phyloP scores from a whole-genome alignment of 2,329 filamentous ascomycete species.

The Neurospora crassa region DNA sequence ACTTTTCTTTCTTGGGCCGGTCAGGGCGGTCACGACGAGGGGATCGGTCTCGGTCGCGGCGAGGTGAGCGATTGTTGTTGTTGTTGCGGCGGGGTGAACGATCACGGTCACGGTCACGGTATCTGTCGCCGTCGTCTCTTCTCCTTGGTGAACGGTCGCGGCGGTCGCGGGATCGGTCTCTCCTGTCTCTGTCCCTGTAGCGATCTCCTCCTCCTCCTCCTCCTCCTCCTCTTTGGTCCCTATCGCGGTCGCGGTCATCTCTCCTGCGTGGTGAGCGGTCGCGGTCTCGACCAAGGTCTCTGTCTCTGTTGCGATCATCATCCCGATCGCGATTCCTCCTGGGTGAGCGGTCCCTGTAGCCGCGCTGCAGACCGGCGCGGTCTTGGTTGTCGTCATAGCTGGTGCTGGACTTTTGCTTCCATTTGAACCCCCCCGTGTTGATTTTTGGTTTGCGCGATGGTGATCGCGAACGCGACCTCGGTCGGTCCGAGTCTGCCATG shows the following conservation, averaged over 20 bases:
- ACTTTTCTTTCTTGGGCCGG: constrained; percentile 30
- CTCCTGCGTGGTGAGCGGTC: constrained; percentile 25
- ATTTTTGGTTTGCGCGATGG: constrained; percentile 13
- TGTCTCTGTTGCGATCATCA: constrained; percentile 20
- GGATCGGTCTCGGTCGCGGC: constrained; percentile 16
- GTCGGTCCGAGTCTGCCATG: constrained; percentile 17
- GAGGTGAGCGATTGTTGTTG: constrained; percentile 17
- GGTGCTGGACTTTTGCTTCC: constrained; percentile 21
- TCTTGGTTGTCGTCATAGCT: constrained; percentile 12
- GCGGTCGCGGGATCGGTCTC: constrained; percentile 36
- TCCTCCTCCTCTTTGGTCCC: constrained; percentile 18
- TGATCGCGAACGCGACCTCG: constrained; percentile 16
- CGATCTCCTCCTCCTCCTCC: constrained; percentile 23
- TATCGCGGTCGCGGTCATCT: constrained; percentile 20
- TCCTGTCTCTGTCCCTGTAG: constrained; percentile 42
- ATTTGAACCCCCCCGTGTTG: constrained; percentile 19
- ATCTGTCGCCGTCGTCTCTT: constrained; percentile 21
- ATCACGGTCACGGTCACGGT: constrained; percentile 13
- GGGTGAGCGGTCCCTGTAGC: constrained; percentile 21
- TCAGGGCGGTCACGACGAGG: constrained; percentile 14
- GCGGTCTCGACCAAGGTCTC: constrained; percentile 6
- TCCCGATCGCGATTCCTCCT: constrained; percentile 11
- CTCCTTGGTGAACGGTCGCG: constrained; percentile 14
- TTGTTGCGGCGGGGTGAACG: constrained; percentile 21
- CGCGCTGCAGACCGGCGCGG: constrained; percentile 16